phyloP scores from a whole-genome alignment of 208 protist species.

The Paratrypanosoma confusum region DNA sequence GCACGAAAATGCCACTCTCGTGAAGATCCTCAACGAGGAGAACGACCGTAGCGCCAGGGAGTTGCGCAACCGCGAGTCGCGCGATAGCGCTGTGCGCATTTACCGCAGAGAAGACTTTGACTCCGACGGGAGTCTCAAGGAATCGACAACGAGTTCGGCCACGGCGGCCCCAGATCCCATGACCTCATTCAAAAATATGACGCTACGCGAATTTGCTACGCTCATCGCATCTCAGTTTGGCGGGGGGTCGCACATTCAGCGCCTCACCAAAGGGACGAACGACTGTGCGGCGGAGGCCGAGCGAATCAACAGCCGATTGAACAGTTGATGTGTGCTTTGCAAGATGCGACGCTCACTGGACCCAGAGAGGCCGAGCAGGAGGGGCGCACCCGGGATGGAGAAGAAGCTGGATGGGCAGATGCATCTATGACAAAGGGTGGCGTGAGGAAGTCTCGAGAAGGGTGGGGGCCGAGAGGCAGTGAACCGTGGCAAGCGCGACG shows the following conservation, averaged over 20 bases:
- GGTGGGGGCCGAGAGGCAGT: too few species aligned
- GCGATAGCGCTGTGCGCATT: slow-evolving; percentile 43
- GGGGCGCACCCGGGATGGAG: too few species aligned
- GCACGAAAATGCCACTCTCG: slow-evolving; percentile 47
- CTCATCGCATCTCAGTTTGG: slow-evolving; percentile 67
- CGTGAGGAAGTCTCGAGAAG: too few species aligned
- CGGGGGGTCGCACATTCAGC: slow-evolving; percentile 70
- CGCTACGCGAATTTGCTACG: slow-evolving; percentile 39
- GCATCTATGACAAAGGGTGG: too few species aligned
- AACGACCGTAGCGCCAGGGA: slow-evolving; percentile 20
- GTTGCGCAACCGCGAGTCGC: slow-evolving; percentile 11
- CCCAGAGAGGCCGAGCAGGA: too few species aligned
- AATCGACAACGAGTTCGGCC: slow-evolving; percentile 1
- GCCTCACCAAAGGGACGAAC: slow-evolving; percentile 55
- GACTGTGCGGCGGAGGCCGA: slow-evolving; percentile 24
- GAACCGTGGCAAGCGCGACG: too few species aligned
- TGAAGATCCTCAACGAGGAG: slow-evolving; percentile 73
- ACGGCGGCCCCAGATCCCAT: slow-evolving; percentile 3
- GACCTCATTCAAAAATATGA: slow-evolving; percentile 33
- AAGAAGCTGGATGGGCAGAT: too few species aligned
- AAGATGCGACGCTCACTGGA: too few species aligned
- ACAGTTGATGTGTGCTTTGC: too few species aligned
- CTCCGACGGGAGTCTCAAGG: slow-evolving; percentile 1
- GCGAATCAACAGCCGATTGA: slow-evolving; percentile 15
- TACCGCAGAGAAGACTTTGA: slow-evolving; percentile 45